Evolutionary conservation across 768 basidiomycete genomes (phyloP).

Genomic region (Krasilnikovozyma curviuscula): DNA sequence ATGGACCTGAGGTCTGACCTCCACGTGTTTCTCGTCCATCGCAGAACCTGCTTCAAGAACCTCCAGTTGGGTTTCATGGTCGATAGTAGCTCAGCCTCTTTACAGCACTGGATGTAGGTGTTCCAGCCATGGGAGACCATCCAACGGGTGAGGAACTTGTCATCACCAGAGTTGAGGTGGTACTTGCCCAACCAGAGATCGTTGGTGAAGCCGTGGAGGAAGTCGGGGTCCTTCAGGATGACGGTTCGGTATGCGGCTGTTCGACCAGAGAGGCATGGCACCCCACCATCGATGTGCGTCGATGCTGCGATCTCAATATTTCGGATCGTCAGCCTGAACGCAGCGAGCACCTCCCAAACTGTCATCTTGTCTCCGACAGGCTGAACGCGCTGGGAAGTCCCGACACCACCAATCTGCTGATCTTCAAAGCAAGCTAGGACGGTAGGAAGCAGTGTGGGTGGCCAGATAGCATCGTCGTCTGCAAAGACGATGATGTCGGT

Average conservation of each 20-base stretch:
- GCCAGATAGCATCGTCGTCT: conserved; percentile 93
- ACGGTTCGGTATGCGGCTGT: conserved; percentile 87
- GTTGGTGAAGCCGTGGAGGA: conserved; percentile 79
- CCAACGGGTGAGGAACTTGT: conserved; percentile 76
- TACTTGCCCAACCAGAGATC: conserved; percentile 88
- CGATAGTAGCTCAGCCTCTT: conserved; percentile 60
- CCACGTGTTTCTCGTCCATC: conserved; percentile 93
- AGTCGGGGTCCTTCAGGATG: conserved; percentile 86
- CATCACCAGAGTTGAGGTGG: conserved; percentile 77
- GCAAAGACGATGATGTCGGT: conserved; percentile 90
- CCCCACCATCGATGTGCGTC: conserved; percentile 80
- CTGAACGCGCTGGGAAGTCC: conserved; percentile 75
- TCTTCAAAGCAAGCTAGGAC: conserved; percentile 85
- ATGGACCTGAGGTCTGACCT: conserved; percentile 68
- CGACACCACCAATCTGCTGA: conserved; percentile 79
- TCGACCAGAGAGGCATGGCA: conserved; percentile 77
- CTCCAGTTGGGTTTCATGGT: conserved; percentile 97
- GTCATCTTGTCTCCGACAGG: conserved; percentile 60
- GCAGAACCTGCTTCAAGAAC: conserved; percentile 77
- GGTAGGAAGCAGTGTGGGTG: conserved; percentile 69
- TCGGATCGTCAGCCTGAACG: conserved; percentile 76
- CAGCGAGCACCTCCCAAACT: conserved; percentile 86
- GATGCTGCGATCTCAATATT: conserved; percentile 81
- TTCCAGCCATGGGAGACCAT: conserved; percentile 91
- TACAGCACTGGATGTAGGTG: conserved; percentile 78